Base-by-base conservation (phyloP, 805 yeast species). In the Candida xyloterini region DNA sequence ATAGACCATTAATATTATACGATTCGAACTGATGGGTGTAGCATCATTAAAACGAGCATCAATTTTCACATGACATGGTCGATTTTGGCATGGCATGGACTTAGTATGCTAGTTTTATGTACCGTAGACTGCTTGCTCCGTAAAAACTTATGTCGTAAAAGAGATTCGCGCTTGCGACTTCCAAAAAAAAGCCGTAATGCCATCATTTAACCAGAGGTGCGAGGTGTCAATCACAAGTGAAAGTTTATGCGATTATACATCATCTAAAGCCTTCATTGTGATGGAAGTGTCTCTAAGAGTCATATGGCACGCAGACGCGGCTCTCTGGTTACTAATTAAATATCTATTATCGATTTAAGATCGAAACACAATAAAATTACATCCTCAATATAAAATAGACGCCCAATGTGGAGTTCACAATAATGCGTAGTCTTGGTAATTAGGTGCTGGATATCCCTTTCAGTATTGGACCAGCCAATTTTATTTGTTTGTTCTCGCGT, bases 161-260 rank as follows among this genome's bases (percentile, higher is more conserved):
- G 15, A 30, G 14, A 10, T 31, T 38, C 36, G 42, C 35, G 26
- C 35, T 40, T 30, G 34, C 33, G 32, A 38, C 38, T 44, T 36
- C 34, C 13, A 10, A 30, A 40, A 40, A 40, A 34, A 35, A 35
- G 40, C 40, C 39, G 39, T 34, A 21, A 9, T 26, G 39, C 36
- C 38, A 27, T 41, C 26, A 29, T 7, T 33, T 35, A 30, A 30
- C 15, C 35, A 40, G 40, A 18, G 48, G 48, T 44, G 48, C 36
- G 44, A 44, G 48, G 48, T 44, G 48, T 44, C 15, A 9, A 9
- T 14, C 30, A 30, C 13, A 5, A 7, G 1, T 4, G 13, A 0
- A 6, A 10, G 4, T 7, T 3, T 2, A 15, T 15, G 28, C 20
- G 13, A 21, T 13, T 33, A 33, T 39, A 32, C 9, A 7, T 11